Percentiles rank a stretch among this genome's conserved stretches.
Conservation (phyloP, 495 filamentous ascomycete species). For the Penicillium arizonense region DNA sequence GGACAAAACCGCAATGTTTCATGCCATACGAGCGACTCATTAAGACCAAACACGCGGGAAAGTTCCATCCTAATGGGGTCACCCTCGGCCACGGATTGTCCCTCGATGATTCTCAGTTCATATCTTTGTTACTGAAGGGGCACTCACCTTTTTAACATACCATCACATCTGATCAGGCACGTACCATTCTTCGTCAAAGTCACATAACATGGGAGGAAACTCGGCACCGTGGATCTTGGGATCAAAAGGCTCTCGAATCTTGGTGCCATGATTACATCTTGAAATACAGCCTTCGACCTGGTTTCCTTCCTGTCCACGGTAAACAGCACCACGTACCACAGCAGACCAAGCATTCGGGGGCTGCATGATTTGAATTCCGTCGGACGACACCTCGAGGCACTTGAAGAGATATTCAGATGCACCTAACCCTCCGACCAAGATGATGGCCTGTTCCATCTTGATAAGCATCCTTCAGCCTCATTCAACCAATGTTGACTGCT, state of each 20-base stretch:
- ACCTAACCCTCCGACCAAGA: slow-evolving; percentile 75
- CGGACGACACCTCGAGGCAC: slow-evolving; percentile 42
- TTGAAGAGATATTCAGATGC: slow-evolving; percentile 63
- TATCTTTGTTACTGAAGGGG: background rate
- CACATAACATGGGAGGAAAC: background rate
- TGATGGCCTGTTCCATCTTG: slow-evolving; percentile 45
- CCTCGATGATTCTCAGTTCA: background rate
- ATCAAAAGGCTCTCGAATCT: slow-evolving; percentile 28
- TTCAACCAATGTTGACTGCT: background rate
- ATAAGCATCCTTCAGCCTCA: background rate
- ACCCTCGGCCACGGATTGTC: slow-evolving; percentile 1
- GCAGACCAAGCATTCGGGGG: slow-evolving; percentile 53
- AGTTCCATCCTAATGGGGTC: slow-evolving; percentile 3
- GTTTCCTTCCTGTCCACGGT: slow-evolving; percentile 37
- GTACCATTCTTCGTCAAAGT: slow-evolving; percentile 21
- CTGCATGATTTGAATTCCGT: slow-evolving; percentile 54
- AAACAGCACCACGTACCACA: slow-evolving; percentile 41
- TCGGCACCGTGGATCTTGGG: slow-evolving; percentile 18
- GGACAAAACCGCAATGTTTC: background rate
- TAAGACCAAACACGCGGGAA: background rate
- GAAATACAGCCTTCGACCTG: slow-evolving; percentile 48
- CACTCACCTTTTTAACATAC: slow-evolving; percentile 34
- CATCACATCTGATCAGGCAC: slow-evolving; percentile 19
- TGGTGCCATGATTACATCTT: slow-evolving; percentile 50
- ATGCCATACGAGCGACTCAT: background rate